Base-by-base conservation (phyloP, 306 rosid species). In the Inga oerstediana region DNA sequence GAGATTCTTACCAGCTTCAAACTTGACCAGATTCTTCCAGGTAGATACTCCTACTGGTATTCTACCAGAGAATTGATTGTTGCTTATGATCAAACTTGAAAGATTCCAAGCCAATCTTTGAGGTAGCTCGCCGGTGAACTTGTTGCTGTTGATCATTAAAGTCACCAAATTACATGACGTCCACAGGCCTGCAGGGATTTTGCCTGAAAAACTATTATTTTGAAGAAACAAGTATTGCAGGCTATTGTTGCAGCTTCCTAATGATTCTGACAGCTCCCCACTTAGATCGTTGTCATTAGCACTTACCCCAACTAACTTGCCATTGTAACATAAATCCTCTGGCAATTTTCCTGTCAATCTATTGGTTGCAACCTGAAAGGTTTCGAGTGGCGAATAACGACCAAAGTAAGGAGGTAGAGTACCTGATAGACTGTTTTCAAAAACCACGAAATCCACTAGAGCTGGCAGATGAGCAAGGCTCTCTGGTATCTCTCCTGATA, bases 181-280 rank as follows among this genome's bases (percentile, higher is more conserved):
- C 93, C 95, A 89, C 54, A 90, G 16, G 14, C 91, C 86, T 11
- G 56, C 76, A 22, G 93, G 95, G 65, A 90, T 64, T 39, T 61
- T 10, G 56, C 93, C 92, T 8, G 86, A 83, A 17, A 89, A 48
- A 20, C 17, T 46, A 48, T 91, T 91, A 20, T 75, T 54, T 0
- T 41, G 2, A 54, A 89, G 77, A 3, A 3, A 67, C 6, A 89
- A 45, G 1, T 19, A 2, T 0, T 2, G 0, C 84, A 89, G 72
- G 56, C 69, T 44, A 8, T 10, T 48, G 78, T 10, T 48, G 78
- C 93, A 91, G 46, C 73, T 88, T 58, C 86, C 87, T n/a, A 91
- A 86, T 2, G 87, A 81, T 74, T 82, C 69, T 0, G 93, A 91
- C 20, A 91, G 19, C 74, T 81, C 83, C 12, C 95, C 89, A 30